Evolutionary conservation across 1,284 basidiomycete genomes (phyloP), one percentile per base, ranked within the genome.

Genomic region (Ustilago curta): DNA sequence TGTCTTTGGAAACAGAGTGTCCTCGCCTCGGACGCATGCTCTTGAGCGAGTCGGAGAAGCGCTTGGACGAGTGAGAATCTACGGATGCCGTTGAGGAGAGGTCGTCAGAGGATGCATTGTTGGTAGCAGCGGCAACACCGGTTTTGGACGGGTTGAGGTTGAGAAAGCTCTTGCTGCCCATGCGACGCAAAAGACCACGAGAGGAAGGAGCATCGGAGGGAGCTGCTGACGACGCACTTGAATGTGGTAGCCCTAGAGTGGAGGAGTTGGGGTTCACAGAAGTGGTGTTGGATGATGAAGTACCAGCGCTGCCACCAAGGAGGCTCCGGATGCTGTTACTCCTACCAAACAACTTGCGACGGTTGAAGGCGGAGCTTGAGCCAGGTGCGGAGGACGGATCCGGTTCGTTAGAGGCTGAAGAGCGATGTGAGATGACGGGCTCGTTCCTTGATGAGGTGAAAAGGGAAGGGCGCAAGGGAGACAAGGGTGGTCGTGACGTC

Each of bases 91-190:
- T 53, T 37, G 63, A 58, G 8, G 55, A 59, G 35, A 66, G 59
- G 25, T 70, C 62, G 4, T 75, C 72, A 8, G 59, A 53, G 4
- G 67, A 75, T 2, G 63, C 50, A 9, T 53, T 60, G 11, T n/a
- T 53, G 18, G 39, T n/a, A 0, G 68, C 16, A 3, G 14, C 51
- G 8, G 48, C 31, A 35, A 9, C 25, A 27, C 23, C 27, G 11
- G 58, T n/a, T 31, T 63, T 67, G 51, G 67, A 25, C 27, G 67
- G 57, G 23, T 60, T 64, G 29, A 68, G 39, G 25, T 67, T 73
- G 39, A 77, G 64, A 39, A 74, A 67, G 47, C 63, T 70, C 40
- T 56, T 68, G 56, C 75, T 77, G n/a, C 70, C 66, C 56, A 74
- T 74, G 27, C 70, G 70, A 1, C 70, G 62, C 27, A 77, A 52